Percentiles rank a stretch among this genome's conserved stretches.
Evolutionary conservation across 345 rosid genomes (phyloP).

Genomic region (Noccaea bulbosa): DNA sequence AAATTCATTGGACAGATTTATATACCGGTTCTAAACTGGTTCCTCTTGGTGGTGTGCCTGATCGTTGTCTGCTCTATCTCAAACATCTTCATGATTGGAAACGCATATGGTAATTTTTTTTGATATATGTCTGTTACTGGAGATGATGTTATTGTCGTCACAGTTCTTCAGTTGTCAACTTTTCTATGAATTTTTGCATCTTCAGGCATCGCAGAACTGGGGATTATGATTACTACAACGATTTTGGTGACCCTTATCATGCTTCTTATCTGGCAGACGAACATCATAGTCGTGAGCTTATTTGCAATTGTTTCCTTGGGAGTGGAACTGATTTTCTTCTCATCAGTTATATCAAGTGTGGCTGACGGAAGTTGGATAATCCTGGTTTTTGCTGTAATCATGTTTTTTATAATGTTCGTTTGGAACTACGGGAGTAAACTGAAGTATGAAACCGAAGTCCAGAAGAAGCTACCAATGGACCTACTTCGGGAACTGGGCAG

Average conservation of each 20-base stretch:
- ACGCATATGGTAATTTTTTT: slow-evolving; percentile 79
- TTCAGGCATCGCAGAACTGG: slow-evolving; percentile 93
- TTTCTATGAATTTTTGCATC: slow-evolving; percentile 23
- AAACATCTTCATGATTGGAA: slow-evolving; percentile 86
- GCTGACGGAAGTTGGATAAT: slow-evolving; percentile 96
- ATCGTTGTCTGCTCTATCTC: slow-evolving; percentile 78
- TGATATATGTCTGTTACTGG: neutral
- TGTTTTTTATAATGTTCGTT: slow-evolving; percentile 87
- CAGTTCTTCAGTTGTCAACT: neutral
- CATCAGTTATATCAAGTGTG: slow-evolving; percentile 75
- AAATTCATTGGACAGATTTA: slow-evolving; percentile 99
- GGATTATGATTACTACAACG: slow-evolving; percentile 98
- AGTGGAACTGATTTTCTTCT: slow-evolving; percentile 76
- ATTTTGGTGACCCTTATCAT: slow-evolving; percentile 85
- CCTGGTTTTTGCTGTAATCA: slow-evolving; percentile 74
- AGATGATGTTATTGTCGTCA: slow-evolving; percentile 7
- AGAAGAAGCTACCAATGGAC: slow-evolving; percentile 89
- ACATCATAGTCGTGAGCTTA: slow-evolving; percentile 75
- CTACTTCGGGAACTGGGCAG: slow-evolving; percentile 86
- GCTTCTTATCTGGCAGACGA: slow-evolving; percentile 99
- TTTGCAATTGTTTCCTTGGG: slow-evolving; percentile 73
- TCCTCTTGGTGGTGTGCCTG: slow-evolving; percentile 80
- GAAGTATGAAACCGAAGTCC: slow-evolving; percentile 97
- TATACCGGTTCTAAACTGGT: slow-evolving; percentile 98
- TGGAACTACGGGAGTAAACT: slow-evolving; percentile 99